A percentile compares a stretch with the other conserved stretches of the same genome.
phyloP scores from a whole-genome alignment of 495 filamentous ascomycete genomes.

The Aspergillus bridgeri region DNA sequence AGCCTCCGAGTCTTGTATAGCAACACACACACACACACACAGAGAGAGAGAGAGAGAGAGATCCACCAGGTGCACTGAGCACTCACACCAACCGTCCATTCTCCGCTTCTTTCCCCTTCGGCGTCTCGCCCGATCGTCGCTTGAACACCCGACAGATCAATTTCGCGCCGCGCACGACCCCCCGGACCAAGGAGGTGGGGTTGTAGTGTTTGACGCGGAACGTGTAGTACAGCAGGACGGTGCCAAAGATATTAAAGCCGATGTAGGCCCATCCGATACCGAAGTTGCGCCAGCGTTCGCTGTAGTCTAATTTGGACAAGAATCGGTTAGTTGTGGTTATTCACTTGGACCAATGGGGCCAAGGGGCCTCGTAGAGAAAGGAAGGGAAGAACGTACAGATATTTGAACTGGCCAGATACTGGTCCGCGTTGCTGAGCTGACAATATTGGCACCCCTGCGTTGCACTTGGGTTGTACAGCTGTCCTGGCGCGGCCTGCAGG shows the following conservation, averaged over 20 bases:
- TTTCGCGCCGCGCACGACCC: conserved; percentile 24
- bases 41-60: no score
- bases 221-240: conserved; percentile 50
- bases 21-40: no score
- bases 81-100: conserved; percentile 30
- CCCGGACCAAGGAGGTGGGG: conserved; percentile 33
- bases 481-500: conserved; percentile 30
- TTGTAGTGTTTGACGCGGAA: conserved; percentile 51
- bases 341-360: background rate
- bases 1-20: no score
- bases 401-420: conserved; percentile 42
- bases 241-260: conserved; percentile 47
- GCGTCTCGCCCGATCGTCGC: conserved; percentile 48
- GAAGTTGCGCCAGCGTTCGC: conserved; percentile 51
- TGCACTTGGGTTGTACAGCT: conserved; percentile 43
- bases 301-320: conserved; percentile 39
- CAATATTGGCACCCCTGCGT: conserved; percentile 45
- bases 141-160: conserved; percentile 40
- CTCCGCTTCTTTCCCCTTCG: conserved; percentile 58
- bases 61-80: background rate
- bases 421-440: conserved; percentile 42
- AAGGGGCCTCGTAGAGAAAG: background rate
- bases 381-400: conserved; percentile 37
- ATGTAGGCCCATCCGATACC: conserved; percentile 54
- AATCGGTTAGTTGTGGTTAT: background rate